Percentiles rank a stretch among this genome's conserved stretches.
These are phyloP conservation scores for Boletus rex-veris DNA, from an alignment of 768 basidiomycete genomes.

Conservation along the genomic window DNA sequence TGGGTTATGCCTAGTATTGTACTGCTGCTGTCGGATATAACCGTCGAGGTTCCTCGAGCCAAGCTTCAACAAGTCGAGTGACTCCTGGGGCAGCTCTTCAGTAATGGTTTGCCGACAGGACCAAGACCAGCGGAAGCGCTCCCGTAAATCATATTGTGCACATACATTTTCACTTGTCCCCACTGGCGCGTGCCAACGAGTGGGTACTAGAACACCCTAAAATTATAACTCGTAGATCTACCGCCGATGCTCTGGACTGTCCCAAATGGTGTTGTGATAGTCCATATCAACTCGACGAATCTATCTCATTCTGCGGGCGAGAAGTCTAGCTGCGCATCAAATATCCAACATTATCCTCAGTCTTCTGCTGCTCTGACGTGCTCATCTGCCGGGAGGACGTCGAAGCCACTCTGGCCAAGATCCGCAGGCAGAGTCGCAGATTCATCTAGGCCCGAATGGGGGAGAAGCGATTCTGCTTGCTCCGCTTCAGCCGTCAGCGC, in stretches of 20 bases:
- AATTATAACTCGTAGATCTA: slow-evolving; percentile 1
- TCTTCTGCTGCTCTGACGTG: slow-evolving; percentile 23
- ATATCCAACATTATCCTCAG: background rate
- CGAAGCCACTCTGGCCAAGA: slow-evolving; percentile 79
- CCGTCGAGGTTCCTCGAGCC: background rate
- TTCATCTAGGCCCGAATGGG: slow-evolving; percentile 55
- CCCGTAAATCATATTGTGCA: background rate
- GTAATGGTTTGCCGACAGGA: too few species aligned
- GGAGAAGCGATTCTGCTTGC: slow-evolving; percentile 52
- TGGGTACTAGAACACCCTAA: background rate
- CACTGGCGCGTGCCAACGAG: background rate
- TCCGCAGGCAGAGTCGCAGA: slow-evolving; percentile 80
- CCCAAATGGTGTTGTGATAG: background rate
- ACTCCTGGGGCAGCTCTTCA: too few species aligned
- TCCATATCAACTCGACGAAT: background rate
- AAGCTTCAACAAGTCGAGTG: too few species aligned
- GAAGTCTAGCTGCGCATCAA: background rate
- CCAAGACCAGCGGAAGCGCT: too few species aligned
- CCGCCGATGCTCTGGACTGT: background rate
- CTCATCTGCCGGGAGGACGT: slow-evolving; percentile 62
- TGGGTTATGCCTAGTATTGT: too few species aligned
- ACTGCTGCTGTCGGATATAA: background rate
- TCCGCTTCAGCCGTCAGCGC: slow-evolving; percentile 45
- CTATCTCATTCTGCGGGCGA: background rate
- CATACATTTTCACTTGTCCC: slow-evolving; percentile 3